Conservation (phyloP, 257 asterid genomes). For the Solanum pennellii region DNA sequence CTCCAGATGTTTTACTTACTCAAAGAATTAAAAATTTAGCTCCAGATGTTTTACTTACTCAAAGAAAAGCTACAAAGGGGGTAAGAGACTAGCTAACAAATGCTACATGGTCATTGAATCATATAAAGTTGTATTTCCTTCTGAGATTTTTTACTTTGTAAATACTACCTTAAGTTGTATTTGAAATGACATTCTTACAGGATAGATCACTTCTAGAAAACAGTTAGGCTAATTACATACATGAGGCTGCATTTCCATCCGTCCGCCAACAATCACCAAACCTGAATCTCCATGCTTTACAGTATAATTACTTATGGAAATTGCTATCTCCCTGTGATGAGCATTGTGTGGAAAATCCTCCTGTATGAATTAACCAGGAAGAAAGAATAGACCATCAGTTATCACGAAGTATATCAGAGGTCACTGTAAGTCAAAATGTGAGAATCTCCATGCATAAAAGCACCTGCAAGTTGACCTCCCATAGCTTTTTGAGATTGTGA, state of each 20-base stretch:
- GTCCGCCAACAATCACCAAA: conserved; percentile 85
- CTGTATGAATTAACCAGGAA: conserved; percentile 26
- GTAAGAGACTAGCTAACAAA: not conserved
- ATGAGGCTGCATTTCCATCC: conserved; percentile 98
- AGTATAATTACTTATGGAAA: conserved; percentile 86
- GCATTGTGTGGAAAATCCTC: conserved; percentile 97
- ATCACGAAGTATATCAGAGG: not conserved
- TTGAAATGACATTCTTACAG: not conserved
- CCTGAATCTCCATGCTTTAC: conserved; percentile 90
- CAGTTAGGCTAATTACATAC: conserved; percentile 33
- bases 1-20: not conserved
- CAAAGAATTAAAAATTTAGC: not conserved
- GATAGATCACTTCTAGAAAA: not conserved
- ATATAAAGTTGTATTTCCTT: not conserved
- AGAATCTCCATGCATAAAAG: not conserved
- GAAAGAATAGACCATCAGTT: not conserved
- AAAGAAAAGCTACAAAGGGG: not conserved
- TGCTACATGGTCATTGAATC: not conserved
- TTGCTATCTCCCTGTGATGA: conserved; percentile 86
- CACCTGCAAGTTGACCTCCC: conserved; percentile 96
- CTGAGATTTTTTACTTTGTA: not conserved
- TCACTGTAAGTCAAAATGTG: not conserved
- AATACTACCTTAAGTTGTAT: not conserved
- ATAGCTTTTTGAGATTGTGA: conserved; percentile 91
- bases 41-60: not conserved